Conservation (phyloP, 805 yeast genomes). For the Komagataella ulmi region DNA sequence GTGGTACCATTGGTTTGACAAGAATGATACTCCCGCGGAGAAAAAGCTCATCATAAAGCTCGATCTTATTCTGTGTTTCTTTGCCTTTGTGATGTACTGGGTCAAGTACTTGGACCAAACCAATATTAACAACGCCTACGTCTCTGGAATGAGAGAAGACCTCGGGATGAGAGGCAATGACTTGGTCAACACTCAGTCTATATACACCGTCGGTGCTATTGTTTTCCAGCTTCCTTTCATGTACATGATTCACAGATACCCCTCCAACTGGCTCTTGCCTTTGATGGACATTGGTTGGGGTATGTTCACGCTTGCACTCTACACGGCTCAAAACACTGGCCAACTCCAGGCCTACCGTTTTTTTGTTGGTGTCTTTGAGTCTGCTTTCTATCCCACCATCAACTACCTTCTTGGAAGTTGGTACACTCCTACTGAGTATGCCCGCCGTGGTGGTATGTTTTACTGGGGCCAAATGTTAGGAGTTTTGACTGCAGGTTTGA, state of each 20-base stretch:
- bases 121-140: conserved; percentile 54
- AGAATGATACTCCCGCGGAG: conserved; percentile 33
- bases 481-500: conserved; percentile 42
- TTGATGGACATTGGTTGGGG: conserved; percentile 16
- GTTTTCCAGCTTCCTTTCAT: conserved; percentile 4
- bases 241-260: conserved; percentile 1
- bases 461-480: conserved; percentile 52
- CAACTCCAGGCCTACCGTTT: conserved; percentile 48
- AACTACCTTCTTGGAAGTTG: conserved; percentile 46
- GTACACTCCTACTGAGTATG: conserved; percentile 40
- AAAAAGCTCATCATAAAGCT: conserved; percentile 34
- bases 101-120: conserved; percentile 51
- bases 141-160: conserved; percentile 47
- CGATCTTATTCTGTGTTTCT: conserved; percentile 40
- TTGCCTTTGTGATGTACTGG: conserved; percentile 47
- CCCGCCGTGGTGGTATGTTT: conserved; percentile 45
- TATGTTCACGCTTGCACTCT: conserved; percentile 13
- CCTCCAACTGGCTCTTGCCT: conserved; percentile 7
- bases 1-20: conserved; percentile 46
- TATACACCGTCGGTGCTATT: conserved; percentile 20
- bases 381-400: conserved; percentile 47
- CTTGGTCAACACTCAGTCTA: conserved; percentile 18
- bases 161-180: conserved; percentile 36
- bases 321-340: conserved; percentile 23
- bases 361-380: conserved; percentile 52